Percentiles rank a stretch among this genome's conserved stretches.
phyloP scores from a whole-genome alignment of 2,329 filamentous ascomycete species.

The Colletotrichum ledebouriae region DNA sequence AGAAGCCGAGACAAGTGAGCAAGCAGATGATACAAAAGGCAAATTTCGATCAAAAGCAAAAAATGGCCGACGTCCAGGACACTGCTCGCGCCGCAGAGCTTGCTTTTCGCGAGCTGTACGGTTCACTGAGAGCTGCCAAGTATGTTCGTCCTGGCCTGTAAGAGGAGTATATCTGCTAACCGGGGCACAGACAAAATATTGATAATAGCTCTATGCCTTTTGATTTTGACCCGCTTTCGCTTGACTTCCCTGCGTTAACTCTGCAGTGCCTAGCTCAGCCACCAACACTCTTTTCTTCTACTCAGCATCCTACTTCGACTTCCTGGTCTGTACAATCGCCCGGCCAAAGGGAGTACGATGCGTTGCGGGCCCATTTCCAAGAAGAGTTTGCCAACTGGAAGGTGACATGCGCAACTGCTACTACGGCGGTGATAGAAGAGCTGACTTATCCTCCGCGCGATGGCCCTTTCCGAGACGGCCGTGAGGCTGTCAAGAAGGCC shows the following conservation, averaged over 20 bases:
- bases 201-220: constrained; percentile 70
- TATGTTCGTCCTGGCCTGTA: constrained; percentile 57
- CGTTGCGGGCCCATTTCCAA: constrained; percentile 75
- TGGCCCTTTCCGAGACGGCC: constrained; percentile 57
- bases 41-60: constrained; percentile 74
- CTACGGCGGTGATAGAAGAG: constrained; percentile 65
- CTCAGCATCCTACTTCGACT: constrained; percentile 80
- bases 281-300: constrained; percentile 84
- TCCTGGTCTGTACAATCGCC: constrained; percentile 88
- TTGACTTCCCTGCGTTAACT: constrained; percentile 88
- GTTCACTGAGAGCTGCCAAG: constrained; percentile 87
- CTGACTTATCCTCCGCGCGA: constrained; percentile 61
- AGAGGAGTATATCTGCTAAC: constrained; percentile 27
- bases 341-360: constrained; percentile 78
- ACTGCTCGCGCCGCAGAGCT: constrained; percentile 87
- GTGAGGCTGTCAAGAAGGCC: constrained; percentile 62
- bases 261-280: constrained; percentile 85
- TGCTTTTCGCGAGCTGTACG: constrained; percentile 84
- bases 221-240: constrained; percentile 86
- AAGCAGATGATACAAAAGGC: constrained; percentile 68
- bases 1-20: constrained; percentile 60
- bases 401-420: constrained; percentile 63
- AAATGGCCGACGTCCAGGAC: constrained; percentile 78
- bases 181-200: constrained; percentile 62
- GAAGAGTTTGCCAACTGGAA: constrained; percentile 78